Evolutionary conservation across 106 monocot genomes (phyloP), one percentile per base, ranked within the genome.

Genomic region (Cymbidium sinense): DNA sequence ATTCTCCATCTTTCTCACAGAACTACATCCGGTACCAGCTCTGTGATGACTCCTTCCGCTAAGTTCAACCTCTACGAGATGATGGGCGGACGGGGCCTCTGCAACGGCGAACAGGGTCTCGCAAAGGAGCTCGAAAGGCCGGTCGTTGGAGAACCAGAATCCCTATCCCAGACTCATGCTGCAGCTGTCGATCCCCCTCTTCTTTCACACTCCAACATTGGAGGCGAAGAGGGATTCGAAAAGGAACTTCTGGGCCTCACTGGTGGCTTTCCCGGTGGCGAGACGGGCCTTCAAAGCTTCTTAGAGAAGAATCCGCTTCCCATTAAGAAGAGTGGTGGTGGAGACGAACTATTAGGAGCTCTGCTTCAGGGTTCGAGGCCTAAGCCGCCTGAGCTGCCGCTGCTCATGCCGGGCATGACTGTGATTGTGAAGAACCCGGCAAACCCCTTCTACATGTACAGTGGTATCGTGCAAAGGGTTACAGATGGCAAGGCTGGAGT

Each of bases 251-350:
- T 87, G 18, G 96, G 96, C n/a, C 83, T 96, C 73, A 96, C 96
- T 39, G 96, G 93, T 12, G 96, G 96, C 17, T 96, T 96, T 85
- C 96, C 93, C n/a, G 96, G 96, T 1, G 96, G 96, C 18, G 96
- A 93, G 80, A 88, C 78, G 79, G 96, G 91, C 15, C 89, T 96
- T 70, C 30, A 70, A 27, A 52, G 54, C 23, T 96, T 96, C 84
- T 84, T 96, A 33, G 79, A 81, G 70, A 80, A 84, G 77, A 96
- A 93, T 76, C 91, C 93, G 55, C 91, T 87, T 50, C 70, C 80
- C 13, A 76, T 33, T 37, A 74, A 74, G 74, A 30, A 58, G 11
- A 34, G 2, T 15, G 33, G n/a, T n/a, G 51, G 28, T 15, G 70
- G 13, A 30, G 55, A 34, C 27, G 77, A 72, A 34, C 52, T 75